Base-by-base conservation (phyloP, 352 stramenopile species). In the Globisporangium okanoganense region DNA sequence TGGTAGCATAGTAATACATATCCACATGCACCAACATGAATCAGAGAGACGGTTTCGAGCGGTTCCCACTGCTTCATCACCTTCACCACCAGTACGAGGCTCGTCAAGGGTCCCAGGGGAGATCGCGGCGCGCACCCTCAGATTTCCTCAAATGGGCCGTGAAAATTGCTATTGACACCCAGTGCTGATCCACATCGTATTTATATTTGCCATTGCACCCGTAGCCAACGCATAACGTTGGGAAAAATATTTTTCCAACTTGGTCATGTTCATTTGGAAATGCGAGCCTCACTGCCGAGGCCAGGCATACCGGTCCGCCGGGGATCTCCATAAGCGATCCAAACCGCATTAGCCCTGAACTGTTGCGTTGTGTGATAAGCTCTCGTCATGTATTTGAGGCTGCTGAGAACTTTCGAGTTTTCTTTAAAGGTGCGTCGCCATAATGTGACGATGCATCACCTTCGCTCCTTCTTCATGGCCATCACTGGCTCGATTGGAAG, bases 381-480 rank as follows among this genome's bases (percentile, higher is more conserved):
- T 18, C 40, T 45, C 18, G 40, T 45, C 18, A 24, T 22, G 40
- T 45, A 18, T 18, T 45, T 45, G 1, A 2, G 40, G n/a, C 40
- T 45, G 40, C 20, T 45, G 40, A 45, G 40, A 45, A 45, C 40
- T 22, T 45, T 45, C 40, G 20, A 45, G 40, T 45, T 45, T 45
- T 45, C 40, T 4, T 22, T 18, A 45, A 18, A 22, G 20, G 40
- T 45, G 40, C 5, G 40, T 22, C 18, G 7, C 18, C 18, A 22
- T 22, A 18, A 45, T 45, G 16, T 22, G 40, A n/a, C 12, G 40
- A 4, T 45, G 16, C 40, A 45, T 45, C 40, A 45, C 40, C 18
- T 45, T 45, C 14, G 36, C 12, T 18, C 12, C 16, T 18, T 45
- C 18, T 22, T 45, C 40, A 45, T 45, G 40, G 18, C 7, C 20